Evolutionary conservation across 495 filamentous ascomycete genomes (phyloP), one percentile per base, ranked within the genome.

Genomic region (Hypoxylon cercidicola): DNA sequence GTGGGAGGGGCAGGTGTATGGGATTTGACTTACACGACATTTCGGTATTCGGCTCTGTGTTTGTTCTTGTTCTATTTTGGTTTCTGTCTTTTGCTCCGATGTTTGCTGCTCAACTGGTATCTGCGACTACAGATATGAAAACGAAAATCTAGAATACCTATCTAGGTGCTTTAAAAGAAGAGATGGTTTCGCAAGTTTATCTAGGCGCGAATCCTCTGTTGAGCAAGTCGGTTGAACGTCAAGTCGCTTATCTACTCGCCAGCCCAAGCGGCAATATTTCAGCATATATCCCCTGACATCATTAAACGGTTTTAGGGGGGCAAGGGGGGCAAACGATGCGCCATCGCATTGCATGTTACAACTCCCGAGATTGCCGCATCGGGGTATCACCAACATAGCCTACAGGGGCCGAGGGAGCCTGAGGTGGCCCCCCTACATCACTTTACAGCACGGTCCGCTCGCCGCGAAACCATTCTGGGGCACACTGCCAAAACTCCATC

Each of bases 1-100:
- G 16, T 9, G 19, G 15, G 13, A 56, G 45, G 40, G 50, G 19
- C 13, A 51, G 15, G 25, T 6, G n/a, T n/a, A 41, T 47, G 25
- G n/a, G 13, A 32, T 13, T 40, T 16, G 40, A 68, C 65, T 68
- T 64, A 68, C 65, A 68, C 60, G 65, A 63, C 65, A 68, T 68
- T 41, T 51, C 59, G 16, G n/a, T n/a, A n/a, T n/a, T n/a, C n/a
- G n/a, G n/a, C n/a, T n/a, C 1, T 9, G 3, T 32, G 30, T 32
- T 32, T 32, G 8, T 32, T 32, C 1, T 9, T 32, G 10, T 32
- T 32, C 30, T 32, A 32, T 32, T 32, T 32, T 32, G 20, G 13
- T 12, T 40, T n/a, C n/a, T 46, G 13, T 6, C 8, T 4, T 56
- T 16, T 54, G 10, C 20, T 41, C 23, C 1, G 12, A 34, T 51